Base-by-base conservation (phyloP, 768 basidiomycete species). In the Pleurotus giganteus region DNA sequence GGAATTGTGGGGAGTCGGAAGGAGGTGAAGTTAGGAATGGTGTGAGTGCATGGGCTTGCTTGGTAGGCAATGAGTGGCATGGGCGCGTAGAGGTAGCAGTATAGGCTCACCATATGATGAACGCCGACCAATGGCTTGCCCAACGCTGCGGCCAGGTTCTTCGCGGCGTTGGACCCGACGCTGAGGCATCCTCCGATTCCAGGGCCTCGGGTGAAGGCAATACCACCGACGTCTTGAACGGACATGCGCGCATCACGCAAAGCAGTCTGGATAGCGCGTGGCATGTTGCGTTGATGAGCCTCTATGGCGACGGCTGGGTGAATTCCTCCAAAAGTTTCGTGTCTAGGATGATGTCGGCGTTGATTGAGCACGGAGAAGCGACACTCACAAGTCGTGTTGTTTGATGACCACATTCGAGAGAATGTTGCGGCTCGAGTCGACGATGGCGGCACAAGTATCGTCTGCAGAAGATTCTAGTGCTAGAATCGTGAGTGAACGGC, bases 11-110 rank as follows among this genome's bases (percentile, higher is more conserved):
- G 63, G 74, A 51, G 21, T 77, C 61, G 8, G 59, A 52, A 0
- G 70, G 56, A 53, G 68, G 71, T 6, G 78, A 71, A 0, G 94
- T 91, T 12, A 96, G 77, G 23, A 91, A 69, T 0, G 88, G 78
- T 0, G 91, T 95, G 0, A 95, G 74, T 0, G 95, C 91, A 64
- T 97, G 96, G 0, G 90, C 95, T 91, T 95, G 94, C 93, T 94
- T 61, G 37, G 47, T 27, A 31, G 32, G 50, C 12, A 32, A 57
- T 37, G 28, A 58, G 32, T 56, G 46, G 8, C 31, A 54, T 37
- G 36, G 52, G n/a, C 47, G 29, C 19, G 4, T n/a, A 1, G 29
- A 15, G 27, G 3, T 13, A 6, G 36, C n/a, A 9, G 19, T 29
- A 1, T 27, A 26, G 37, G 64, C 74, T 44, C 32, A 93, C 94